Evolutionary conservation across 306 rosid species (phyloP), one percentile per base, ranked within the genome.

Genomic region (Cicer yamashitae): DNA sequence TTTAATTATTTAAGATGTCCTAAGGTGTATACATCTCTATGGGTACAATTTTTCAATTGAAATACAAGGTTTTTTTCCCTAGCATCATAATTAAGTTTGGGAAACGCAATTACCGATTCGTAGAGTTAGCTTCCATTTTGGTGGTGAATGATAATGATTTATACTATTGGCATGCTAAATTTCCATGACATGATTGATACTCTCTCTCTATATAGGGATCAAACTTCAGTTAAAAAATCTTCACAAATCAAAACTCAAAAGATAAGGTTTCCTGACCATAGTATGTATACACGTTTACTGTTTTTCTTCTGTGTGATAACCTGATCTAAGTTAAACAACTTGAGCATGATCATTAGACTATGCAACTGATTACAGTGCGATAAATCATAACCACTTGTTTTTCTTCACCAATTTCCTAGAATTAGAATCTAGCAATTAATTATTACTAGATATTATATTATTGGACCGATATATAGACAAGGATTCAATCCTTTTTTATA

Each of bases 301-400:
- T 22, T 22, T 22, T 22, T 22, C 25, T 74, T 56, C 52, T 40
- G 56, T 76, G 78, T 60, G 48, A 22, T 53, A 20, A 60, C 56
- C 20, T 54, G 51, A 73, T 25, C 34, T 2, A 67, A 38, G 9
- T 39, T 59, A 17, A 70, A 59, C 59, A 34, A 59, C 37, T 47
- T 17, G 41, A 10, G 12, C 20, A 54, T 54, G 15, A 43, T 51
- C 58, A 41, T 30, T 60, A 68, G 40, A 39, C 30, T 25, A 25
- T 61, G 59, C 38, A 44, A 46, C 10, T 48, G 56, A 72, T 64
- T 53, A 18, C 45, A 43, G 30, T 59, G 64, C 58, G 67, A 65
- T 66, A 72, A 37, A 81, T 64, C 78, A 84, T 70, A 81, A 83
- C 73, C 77, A 84, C 69, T 71, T 41, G 20, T 46, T 8, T 25